Percentiles rank a stretch among this genome's conserved stretches.
Conservation (phyloP, 495 filamentous ascomycete species). For the Penicillium bialowiezense region DNA sequence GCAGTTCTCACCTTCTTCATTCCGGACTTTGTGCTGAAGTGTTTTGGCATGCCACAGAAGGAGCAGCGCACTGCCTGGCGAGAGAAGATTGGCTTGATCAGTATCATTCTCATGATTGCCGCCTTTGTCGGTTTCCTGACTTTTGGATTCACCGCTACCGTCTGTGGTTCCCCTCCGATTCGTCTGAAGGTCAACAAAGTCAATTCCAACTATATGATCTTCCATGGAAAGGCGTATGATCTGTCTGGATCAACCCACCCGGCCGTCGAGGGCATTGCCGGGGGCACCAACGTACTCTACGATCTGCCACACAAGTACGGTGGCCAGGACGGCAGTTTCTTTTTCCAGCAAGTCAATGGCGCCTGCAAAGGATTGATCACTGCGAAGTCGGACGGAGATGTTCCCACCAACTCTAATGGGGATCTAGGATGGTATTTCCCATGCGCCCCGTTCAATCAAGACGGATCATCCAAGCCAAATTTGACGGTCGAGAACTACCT, state of each 20-base stretch:
- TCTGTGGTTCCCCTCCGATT: constrained; percentile 67
- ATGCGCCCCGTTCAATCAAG: constrained; percentile 86
- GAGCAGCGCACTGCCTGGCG: constrained; percentile 93
- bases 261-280: constrained; percentile 71
- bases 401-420: constrained; percentile 69
- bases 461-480: constrained; percentile 80
- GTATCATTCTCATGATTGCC: constrained; percentile 85
- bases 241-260: constrained; percentile 72
- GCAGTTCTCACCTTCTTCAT: constrained; percentile 91
- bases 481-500: constrained; percentile 67
- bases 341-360: constrained; percentile 99
- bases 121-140: constrained; percentile 92
- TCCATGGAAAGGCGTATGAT: constrained; percentile 88
- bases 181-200: constrained; percentile 82
- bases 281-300: constrained; percentile 71
- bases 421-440: constrained; percentile 97
- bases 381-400: constrained; percentile 61
- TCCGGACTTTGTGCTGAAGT: constrained; percentile 77
- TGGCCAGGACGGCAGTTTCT: constrained; percentile 88
- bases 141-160: constrained; percentile 89
- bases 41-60: constrained; percentile 83
- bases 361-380: constrained; percentile 93
- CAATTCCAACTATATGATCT: constrained; percentile 82
- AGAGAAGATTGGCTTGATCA: constrained; percentile 97
- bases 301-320: constrained; percentile 77